phyloP scores from a whole-genome alignment of 1,284 basidiomycete species.

The Boletellus sp. region DNA sequence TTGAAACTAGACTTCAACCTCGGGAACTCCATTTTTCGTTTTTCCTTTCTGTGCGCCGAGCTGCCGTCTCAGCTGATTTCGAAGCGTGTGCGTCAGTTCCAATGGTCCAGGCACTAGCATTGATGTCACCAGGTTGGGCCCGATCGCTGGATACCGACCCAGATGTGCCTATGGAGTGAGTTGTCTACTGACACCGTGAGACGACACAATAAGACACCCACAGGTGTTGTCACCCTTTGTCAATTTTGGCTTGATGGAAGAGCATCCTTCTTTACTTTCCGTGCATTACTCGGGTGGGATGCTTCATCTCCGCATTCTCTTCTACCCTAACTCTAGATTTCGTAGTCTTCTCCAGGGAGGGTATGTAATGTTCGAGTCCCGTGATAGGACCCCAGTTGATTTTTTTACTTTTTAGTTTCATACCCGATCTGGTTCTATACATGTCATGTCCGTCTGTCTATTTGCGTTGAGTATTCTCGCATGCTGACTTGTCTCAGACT shows the following conservation, averaged over 20 bases:
- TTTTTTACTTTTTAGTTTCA: constrained; percentile 36
- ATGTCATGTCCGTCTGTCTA: constrained; percentile 11
- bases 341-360: constrained; percentile 10
- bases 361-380: not conserved
- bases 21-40: not conserved
- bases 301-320: not conserved
- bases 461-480: not conserved
- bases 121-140: not conserved
- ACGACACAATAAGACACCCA: constrained; percentile 25
- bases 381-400: not conserved
- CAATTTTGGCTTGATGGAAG: constrained; percentile 1
- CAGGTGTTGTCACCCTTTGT: not conserved
- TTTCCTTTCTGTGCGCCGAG: constrained; percentile 1
- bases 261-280: not conserved
- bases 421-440: constrained; percentile 52
- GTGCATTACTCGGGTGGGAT: constrained; percentile 1
- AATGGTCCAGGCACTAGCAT: no score
- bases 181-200: constrained; percentile 14
- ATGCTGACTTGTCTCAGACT: constrained; percentile 26
- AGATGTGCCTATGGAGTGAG: constrained; percentile 37
- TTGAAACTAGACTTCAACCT: not conserved
- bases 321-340: constrained; percentile 11
- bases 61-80: constrained; percentile 1
- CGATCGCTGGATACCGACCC: constrained; percentile 59
- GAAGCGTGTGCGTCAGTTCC: not conserved